Conservation (phyloP, 2,329 filamentous ascomycete species). For the Ampelomyces quisqualis region DNA sequence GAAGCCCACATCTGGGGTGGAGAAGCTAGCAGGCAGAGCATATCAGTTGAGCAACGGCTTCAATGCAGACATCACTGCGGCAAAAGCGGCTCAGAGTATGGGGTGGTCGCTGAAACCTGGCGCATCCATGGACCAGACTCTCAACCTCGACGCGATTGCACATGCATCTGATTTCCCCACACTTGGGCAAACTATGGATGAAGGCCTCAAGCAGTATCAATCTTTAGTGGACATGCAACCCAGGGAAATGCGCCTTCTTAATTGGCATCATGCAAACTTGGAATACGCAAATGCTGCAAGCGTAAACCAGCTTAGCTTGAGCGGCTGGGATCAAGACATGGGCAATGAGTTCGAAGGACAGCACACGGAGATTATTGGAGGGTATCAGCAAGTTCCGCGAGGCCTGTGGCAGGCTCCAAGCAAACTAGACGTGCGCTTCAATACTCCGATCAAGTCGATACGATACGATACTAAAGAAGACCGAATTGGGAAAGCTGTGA, state of each 20-base stretch:
- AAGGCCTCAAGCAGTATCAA: conserved; percentile 86
- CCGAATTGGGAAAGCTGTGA: conserved; percentile 27
- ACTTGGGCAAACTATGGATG: conserved; percentile 86
- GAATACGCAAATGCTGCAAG: conserved; percentile 97
- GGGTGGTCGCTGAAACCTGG: conserved; percentile 76
- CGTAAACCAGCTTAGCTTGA: conserved; percentile 80
- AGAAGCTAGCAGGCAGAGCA: conserved; percentile 69
- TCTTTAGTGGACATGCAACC: conserved; percentile 77
- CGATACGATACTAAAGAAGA: conserved; percentile 52
- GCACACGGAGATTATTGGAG: conserved; percentile 89
- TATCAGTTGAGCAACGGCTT: conserved; percentile 68
- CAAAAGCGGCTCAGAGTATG: conserved; percentile 74
- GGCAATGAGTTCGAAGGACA: conserved; percentile 97
- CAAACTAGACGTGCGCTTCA: conserved; percentile 73
- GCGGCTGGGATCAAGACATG: conserved; percentile 94
- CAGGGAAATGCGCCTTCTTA: conserved; percentile 85
- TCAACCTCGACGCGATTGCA: conserved; percentile 70
- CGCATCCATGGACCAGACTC: conserved; percentile 60
- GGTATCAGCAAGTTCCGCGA: conserved; percentile 90
- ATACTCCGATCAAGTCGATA: conserved; percentile 71
- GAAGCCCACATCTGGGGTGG: conserved; percentile 54
- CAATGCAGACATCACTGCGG: conserved; percentile 69
- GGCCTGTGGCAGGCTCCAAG: conserved; percentile 77
- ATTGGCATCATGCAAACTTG: conserved; percentile 97
- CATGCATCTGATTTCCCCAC: conserved; percentile 65